Conservation (phyloP, 2,329 filamentous ascomycete species). For the Basipetospora sp. region DNA sequence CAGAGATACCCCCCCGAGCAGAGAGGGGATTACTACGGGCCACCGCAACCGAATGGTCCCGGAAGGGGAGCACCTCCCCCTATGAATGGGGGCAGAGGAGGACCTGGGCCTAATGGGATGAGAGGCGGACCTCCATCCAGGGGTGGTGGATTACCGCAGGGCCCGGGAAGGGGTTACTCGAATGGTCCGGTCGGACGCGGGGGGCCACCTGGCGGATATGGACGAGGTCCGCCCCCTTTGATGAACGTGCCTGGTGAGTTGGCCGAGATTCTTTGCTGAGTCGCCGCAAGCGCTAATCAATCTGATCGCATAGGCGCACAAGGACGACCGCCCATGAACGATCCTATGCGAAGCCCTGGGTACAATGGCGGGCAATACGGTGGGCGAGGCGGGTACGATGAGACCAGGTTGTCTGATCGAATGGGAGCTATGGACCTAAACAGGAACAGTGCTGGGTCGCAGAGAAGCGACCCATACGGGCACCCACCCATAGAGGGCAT, state of each 20-base stretch:
- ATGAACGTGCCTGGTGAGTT: constrained; percentile 21
- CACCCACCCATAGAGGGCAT: no score
- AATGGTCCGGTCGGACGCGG: constrained; percentile 15
- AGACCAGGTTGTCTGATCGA: constrained; percentile 24
- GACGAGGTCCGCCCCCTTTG: constrained; percentile 17
- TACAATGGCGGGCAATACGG: no score
- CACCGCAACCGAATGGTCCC: constrained; percentile 18
- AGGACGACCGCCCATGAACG: constrained; percentile 14
- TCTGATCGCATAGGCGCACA: constrained; percentile 14
- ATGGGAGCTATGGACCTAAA: constrained; percentile 24
- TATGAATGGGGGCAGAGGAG: constrained; percentile 12
- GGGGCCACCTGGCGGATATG: constrained; percentile 11
- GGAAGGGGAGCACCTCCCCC: constrained; percentile 31
- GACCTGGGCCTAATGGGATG: not conserved
- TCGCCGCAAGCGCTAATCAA: no score
- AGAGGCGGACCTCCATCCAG: constrained; percentile 25
- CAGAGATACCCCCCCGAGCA: constrained; percentile 22
- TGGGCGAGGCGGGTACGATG: constrained; percentile 26
- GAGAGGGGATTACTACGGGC: constrained; percentile 29
- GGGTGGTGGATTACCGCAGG: constrained; percentile 9
- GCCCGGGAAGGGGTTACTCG: constrained; percentile 6
- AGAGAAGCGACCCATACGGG: constrained; percentile 16
- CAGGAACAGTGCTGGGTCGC: constrained; percentile 13
- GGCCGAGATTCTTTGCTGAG: not conserved
- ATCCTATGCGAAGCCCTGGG: constrained; percentile 13